These are phyloP conservation scores for Cinnamomum micranthum DNA, from an alignment of 164 flowering plant genomes.

Conservation along the genomic window DNA sequence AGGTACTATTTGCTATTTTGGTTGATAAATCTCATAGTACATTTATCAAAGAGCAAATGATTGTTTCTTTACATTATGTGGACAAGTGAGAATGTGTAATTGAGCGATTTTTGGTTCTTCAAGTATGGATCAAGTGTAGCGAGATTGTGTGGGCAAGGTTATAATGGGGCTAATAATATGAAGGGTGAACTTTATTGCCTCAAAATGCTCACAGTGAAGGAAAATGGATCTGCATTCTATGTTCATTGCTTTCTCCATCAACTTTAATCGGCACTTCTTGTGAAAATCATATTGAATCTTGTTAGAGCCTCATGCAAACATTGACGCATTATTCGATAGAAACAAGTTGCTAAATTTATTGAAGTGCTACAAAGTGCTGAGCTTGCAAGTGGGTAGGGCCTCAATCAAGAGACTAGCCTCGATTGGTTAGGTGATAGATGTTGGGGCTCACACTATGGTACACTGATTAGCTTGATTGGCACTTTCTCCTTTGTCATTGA, in stretches of 20 bases:
- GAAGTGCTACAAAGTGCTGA: background rate
- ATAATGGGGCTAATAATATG: slow-evolving; percentile 9
- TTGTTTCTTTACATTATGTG: background rate
- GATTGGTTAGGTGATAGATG: background rate
- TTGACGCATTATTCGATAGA: background rate
- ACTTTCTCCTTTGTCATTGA: too few species aligned
- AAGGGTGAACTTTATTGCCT: background rate
- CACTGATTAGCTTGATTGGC: too few species aligned
- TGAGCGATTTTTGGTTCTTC: background rate
- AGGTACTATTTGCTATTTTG: background rate
- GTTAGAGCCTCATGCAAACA: background rate
- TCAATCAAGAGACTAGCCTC: background rate
- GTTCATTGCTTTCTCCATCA: slow-evolving; percentile 10
- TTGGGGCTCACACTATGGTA: too few species aligned
- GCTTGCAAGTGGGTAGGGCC: background rate
- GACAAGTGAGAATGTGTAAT: background rate
- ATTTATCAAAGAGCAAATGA: background rate
- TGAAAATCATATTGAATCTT: too few species aligned
- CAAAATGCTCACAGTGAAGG: slow-evolving; percentile 11
- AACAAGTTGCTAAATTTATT: background rate
- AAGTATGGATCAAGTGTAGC: background rate
- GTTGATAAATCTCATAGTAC: background rate
- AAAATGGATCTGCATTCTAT: slow-evolving; percentile 10
- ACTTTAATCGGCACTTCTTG: background rate
- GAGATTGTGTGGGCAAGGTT: slow-evolving; percentile 4